Base-by-base conservation (phyloP, 805 yeast genomes). In the Monosporozyma aerobia region DNA sequence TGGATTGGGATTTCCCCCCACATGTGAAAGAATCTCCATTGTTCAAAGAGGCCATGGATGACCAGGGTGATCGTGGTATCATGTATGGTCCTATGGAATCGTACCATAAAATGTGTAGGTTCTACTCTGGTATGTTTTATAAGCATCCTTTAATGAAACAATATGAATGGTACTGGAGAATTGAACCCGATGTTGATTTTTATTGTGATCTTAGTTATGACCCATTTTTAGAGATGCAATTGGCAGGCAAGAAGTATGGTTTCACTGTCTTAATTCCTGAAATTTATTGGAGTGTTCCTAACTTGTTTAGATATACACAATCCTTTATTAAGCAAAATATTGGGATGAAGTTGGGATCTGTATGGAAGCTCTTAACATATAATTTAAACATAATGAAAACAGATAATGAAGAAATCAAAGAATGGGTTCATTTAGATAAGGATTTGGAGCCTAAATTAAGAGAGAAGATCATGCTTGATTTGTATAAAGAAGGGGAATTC, bases 81-180 rank as follows among this genome's bases (percentile, higher is more conserved):
- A 77, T 87, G 79, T 90, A 94, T 66, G 98, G 97, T 0, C 82
- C 80, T 53, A 68, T 82, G 74, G 84, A 78, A 50, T 80, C 92
- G 4, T 94, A 92, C 64, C 97, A 92, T 67, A 85, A 86, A 63
- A 92, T 92, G 98, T 92, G 98, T 66, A 76, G 97, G 16, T 90
- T 85, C 65, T 88, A 87, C 63, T 81, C 95, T 0, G 96, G 96
- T 1, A 74, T 75, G 53, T 92, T 92, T 63, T 88, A 80, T 70
- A 80, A 83, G 54, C 97, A 92, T 67, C 87, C 86, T 5, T 64
- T 87, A 56, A 83, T 92, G 45, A 69, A 69, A 51, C 77, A 81
- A 55, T 76, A 81, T 52, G 89, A 90, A 56, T 92, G 96, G 95
- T 92, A 90, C 70, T 90, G 97, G 97, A 77, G 98, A 51, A 90